Evolutionary conservation across 2,329 filamentous ascomycete species (phyloP).

Genomic region (Colletotrichum paranaense): DNA sequence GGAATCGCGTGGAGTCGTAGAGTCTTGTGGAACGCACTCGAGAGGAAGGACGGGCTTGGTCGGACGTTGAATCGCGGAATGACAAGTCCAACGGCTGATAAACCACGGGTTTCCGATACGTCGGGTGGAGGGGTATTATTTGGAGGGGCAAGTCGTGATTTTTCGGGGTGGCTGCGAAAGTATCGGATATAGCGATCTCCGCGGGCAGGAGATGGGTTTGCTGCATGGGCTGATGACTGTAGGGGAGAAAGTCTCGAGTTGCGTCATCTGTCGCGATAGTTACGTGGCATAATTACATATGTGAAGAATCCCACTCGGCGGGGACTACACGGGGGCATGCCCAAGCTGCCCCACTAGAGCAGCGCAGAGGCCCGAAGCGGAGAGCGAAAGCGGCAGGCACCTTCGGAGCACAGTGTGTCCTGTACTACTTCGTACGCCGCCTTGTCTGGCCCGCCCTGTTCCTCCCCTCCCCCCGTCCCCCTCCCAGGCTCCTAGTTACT

Average conservation of each 20-base stretch:
- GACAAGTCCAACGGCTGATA: slow-evolving; percentile 28
- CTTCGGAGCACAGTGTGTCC: slow-evolving; percentile 11
- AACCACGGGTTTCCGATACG: slow-evolving; percentile 34
- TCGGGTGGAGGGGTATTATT: slow-evolving; percentile 19
- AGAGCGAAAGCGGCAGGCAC: slow-evolving; percentile 32
- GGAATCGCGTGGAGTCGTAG: slow-evolving; percentile 10
- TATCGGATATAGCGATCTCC: slow-evolving; percentile 9
- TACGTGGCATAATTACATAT: slow-evolving; percentile 12
- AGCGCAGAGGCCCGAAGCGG: neutral
- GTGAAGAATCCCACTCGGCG: neutral
- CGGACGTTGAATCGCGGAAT: slow-evolving; percentile 29
- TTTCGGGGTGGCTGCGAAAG: slow-evolving; percentile 14
- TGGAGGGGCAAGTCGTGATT: slow-evolving; percentile 35
- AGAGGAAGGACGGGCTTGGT: slow-evolving; percentile 1
- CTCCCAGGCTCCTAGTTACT: neutral
- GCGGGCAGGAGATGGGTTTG: neutral
- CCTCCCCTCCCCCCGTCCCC: neutral
- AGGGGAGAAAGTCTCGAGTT: neutral
- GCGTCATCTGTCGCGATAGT: slow-evolving; percentile 30
- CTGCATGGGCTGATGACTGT: neutral
- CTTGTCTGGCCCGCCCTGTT: too few species aligned
- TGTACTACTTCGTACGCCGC: neutral
- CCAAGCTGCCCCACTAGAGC: slow-evolving; percentile 1
- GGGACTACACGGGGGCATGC: neutral
- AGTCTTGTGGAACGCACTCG: slow-evolving; percentile 7